Percentiles rank a stretch among this genome's conserved stretches.
Conservation (phyloP, 2,329 filamentous ascomycete genomes). For the Clonostachys chloroleuca region DNA sequence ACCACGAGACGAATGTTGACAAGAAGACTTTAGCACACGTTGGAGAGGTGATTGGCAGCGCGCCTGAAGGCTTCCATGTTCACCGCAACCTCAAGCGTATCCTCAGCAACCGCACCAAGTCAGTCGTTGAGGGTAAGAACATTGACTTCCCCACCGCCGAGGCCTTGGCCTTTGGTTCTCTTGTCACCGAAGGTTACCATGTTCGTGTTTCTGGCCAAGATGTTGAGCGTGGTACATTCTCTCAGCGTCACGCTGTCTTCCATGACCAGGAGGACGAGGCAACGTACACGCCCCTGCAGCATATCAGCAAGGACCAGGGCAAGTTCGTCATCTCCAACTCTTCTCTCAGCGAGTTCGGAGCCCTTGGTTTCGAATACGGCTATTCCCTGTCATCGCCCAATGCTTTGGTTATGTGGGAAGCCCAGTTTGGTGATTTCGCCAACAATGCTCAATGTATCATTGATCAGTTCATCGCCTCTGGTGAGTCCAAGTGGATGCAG, state of each 20-base stretch:
- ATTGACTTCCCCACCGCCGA: slow-evolving; percentile 98
- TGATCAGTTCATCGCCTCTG: slow-evolving; percentile 96
- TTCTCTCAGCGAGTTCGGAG: slow-evolving; percentile 65
- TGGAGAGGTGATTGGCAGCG: slow-evolving; percentile 71
- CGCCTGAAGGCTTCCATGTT: slow-evolving; percentile 80
- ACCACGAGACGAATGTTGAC: slow-evolving; percentile 81
- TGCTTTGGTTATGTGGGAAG: slow-evolving; percentile 98
- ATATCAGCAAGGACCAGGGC: slow-evolving; percentile 85
- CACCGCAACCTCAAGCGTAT: slow-evolving; percentile 99
- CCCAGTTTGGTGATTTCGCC: slow-evolving; percentile 98
- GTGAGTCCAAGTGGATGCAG: slow-evolving; percentile 98
- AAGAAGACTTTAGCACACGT: slow-evolving; percentile 73
- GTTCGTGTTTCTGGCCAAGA: slow-evolving; percentile 97
- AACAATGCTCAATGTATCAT: slow-evolving; percentile 99
- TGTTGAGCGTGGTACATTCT: slow-evolving; percentile 98
- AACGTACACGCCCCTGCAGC: slow-evolving; percentile 87
- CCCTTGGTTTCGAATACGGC: slow-evolving; percentile 95
- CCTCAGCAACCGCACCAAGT: slow-evolving; percentile 83
- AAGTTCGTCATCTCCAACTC: slow-evolving; percentile 97
- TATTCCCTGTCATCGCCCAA: slow-evolving; percentile 96
- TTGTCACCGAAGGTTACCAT: slow-evolving; percentile 91
- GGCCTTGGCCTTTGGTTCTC: slow-evolving; percentile 86
- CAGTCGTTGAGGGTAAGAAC: slow-evolving; percentile 84
- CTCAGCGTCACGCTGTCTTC: slow-evolving; percentile 92
- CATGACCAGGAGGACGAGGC: slow-evolving; percentile 94